Evolutionary conservation across 1,139 yeast genomes (phyloP).

Genomic region (Magnusiomyces fungicola): DNA sequence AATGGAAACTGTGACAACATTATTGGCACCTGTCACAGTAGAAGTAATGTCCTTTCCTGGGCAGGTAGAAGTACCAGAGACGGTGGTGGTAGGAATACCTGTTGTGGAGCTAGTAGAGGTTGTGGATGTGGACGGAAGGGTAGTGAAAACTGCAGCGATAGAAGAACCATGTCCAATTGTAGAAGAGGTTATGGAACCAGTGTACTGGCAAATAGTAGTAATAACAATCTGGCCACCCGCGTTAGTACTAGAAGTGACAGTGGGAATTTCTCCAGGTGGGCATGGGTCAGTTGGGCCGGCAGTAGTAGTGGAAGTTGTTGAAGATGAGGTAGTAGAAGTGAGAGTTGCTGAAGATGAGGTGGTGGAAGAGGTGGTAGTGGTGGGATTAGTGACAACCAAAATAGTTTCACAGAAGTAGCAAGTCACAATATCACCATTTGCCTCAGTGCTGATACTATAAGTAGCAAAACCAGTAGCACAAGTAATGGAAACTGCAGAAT

Average conservation of each 20-base stretch:
- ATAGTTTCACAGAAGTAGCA: background rate
- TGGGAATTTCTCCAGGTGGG: background rate
- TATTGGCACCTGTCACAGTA: background rate
- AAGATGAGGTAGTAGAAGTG: slow-evolving; percentile 13
- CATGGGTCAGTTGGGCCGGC: background rate
- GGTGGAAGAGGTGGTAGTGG: background rate
- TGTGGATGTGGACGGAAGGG: background rate
- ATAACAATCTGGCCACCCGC: too few relatives aligned
- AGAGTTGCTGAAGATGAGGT: background rate
- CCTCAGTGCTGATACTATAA: background rate
- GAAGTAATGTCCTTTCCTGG: background rate
- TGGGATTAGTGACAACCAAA: background rate
- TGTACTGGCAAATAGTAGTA: background rate
- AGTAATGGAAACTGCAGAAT: background rate
- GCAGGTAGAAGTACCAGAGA: slow-evolving; percentile 1
- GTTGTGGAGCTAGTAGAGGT: background rate
- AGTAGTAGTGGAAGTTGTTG: slow-evolving; percentile 16
- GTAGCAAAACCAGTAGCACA: background rate
- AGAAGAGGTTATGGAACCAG: too few relatives aligned
- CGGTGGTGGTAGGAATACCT: background rate
- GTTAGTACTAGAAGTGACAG: background rate
- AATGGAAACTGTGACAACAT: slow-evolving; percentile 4
- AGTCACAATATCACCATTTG: background rate
- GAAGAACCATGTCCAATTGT: slow-evolving; percentile 13
- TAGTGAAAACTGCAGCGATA: slow-evolving; percentile 9